Conservation (phyloP, 306 rosid species). For the Quercus suber region DNA sequence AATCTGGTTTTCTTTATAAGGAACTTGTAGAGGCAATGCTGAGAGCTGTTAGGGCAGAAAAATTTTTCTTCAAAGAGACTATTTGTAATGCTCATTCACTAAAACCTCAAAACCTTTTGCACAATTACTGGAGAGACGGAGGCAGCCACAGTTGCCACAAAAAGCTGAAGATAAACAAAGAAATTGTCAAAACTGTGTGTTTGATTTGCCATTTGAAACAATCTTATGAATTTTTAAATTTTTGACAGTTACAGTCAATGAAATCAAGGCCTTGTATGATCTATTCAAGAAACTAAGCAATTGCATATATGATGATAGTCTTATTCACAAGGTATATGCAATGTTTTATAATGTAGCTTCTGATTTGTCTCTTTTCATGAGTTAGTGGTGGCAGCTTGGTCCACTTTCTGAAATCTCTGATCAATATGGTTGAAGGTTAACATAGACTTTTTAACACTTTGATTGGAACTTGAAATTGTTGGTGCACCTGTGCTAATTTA, state of each 20-base stretch:
- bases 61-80: too few species aligned
- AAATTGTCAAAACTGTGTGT: neutral
- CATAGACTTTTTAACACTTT: neutral
- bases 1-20: too few species aligned
- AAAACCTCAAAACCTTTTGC: too few species aligned
- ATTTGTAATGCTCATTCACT: too few species aligned
- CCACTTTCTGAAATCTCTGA: neutral
- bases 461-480: neutral
- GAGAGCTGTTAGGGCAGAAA: too few species aligned
- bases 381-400: neutral
- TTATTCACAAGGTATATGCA: slow-evolving; percentile 63
- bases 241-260: slow-evolving; percentile 68
- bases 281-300: slow-evolving; percentile 62
- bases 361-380: neutral
- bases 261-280: slow-evolving; percentile 66
- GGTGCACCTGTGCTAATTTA: slow-evolving; percentile 8
- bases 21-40: too few species aligned
- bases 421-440: neutral
- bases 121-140: too few species aligned
- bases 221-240: slow-evolving; percentile 3
- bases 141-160: too few species aligned
- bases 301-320: slow-evolving; percentile 52
- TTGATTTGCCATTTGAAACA: neutral
- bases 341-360: neutral
- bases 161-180: too few species aligned